Evolutionary conservation across 31 red algal species (phyloP).

Genomic region (Endocladia muricata): DNA sequence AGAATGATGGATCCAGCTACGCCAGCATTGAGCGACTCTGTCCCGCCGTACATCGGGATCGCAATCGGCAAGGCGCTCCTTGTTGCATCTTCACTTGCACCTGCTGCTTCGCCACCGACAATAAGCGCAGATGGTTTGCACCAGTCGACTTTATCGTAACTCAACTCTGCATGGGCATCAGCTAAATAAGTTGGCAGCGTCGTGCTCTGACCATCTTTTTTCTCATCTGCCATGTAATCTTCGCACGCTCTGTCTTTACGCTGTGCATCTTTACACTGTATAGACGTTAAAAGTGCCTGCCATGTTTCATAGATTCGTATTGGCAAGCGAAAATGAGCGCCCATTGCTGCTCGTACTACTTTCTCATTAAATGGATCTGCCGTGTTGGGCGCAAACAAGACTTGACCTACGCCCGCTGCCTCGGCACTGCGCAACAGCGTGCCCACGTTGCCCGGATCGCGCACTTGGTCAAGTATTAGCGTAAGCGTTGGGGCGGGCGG

Average conservation of each 20-base stretch:
- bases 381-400: constrained; percentile 59
- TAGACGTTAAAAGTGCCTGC: constrained; percentile 12
- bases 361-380: constrained; percentile 86
- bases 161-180: constrained; percentile 17
- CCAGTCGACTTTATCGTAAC: constrained; percentile 56
- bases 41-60: constrained; percentile 65
- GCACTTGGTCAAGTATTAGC: constrained; percentile 72
- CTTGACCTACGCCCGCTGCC: constrained; percentile 57
- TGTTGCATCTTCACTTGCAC: constrained; percentile 56
- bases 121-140: constrained; percentile 49
- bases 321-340: constrained; percentile 84
- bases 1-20: constrained; percentile 83
- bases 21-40: constrained; percentile 91
- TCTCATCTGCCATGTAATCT: not conserved
- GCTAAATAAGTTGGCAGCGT: too few relatives aligned
- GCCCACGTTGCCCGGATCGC: constrained; percentile 95
- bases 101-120: constrained; percentile 78
- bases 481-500: constrained; percentile 19
- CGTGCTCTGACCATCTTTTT: not conserved
- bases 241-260: too few relatives aligned
- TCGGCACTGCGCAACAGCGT: constrained; percentile 88
- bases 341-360: constrained; percentile 92
- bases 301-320: constrained; percentile 39
- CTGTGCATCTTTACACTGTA: too few relatives aligned
- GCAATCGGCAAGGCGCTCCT: constrained; percentile 20